These are phyloP conservation scores for Atkinsonella texensis DNA, from an alignment of 2,329 filamentous ascomycete genomes.

Conservation along the genomic window DNA sequence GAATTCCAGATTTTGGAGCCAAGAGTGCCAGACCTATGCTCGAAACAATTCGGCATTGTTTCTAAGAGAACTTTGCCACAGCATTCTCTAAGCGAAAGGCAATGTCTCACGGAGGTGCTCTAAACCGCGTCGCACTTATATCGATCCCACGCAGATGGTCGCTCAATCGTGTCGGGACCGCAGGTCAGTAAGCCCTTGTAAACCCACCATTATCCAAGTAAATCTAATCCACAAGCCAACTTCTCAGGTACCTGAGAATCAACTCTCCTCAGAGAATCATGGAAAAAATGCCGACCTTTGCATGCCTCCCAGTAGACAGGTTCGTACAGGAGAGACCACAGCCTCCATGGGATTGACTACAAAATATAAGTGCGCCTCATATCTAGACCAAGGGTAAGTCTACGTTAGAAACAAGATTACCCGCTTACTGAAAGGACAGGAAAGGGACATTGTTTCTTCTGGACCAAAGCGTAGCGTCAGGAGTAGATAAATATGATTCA, in stretches of 20 bases:
- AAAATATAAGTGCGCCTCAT: not conserved
- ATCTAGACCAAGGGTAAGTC: not conserved
- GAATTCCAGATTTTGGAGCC: too few species aligned
- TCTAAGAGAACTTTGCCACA: too few species aligned
- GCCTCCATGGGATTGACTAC: not conserved
- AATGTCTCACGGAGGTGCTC: too few species aligned
- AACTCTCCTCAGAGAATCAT: not conserved
- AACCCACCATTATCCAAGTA: too few species aligned
- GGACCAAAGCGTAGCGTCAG: conserved; percentile 18
- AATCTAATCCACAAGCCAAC: too few species aligned
- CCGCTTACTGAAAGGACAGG: conserved; percentile 7
- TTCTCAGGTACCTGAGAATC: not conserved
- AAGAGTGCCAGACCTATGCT: too few species aligned
- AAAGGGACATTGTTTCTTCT: conserved; percentile 20
- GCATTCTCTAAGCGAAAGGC: too few species aligned
- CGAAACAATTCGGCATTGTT: too few species aligned
- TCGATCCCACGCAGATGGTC: too few species aligned
- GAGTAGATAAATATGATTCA: conserved; percentile 17
- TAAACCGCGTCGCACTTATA: too few species aligned
- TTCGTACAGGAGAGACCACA: not conserved
- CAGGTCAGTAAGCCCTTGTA: too few species aligned
- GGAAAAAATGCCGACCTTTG: conserved; percentile 8
- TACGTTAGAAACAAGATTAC: conserved; percentile 2
- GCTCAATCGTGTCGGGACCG: too few species aligned
- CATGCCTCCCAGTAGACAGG: not conserved